A percentile compares a stretch with the other conserved stretches of the same genome.
Conservation (phyloP, 306 rosid genomes). For the Lagenaria siceraria region DNA sequence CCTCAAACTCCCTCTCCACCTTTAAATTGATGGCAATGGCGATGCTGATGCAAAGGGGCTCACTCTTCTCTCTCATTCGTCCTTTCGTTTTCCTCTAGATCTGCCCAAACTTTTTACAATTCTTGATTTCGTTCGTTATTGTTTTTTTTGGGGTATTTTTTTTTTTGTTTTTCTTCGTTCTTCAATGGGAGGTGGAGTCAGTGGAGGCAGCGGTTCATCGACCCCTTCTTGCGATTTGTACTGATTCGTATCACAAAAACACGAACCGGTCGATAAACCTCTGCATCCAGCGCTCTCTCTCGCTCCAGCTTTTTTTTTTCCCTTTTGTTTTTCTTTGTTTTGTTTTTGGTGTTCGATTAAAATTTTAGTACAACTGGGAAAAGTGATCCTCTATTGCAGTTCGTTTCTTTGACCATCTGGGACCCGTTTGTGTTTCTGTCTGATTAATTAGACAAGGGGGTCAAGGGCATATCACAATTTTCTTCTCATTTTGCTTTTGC, state of each 20-base stretch:
- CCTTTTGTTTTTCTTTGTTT: neutral
- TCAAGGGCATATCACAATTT: neutral
- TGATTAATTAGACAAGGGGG: neutral
- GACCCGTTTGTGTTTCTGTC: constrained; percentile 1
- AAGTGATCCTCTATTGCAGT: neutral
- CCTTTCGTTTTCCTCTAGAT: neutral
- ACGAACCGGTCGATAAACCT: constrained; percentile 99
- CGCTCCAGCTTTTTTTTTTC: neutral
- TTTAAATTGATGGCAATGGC: constrained; percentile 1
- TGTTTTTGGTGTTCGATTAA: neutral
- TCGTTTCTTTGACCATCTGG: neutral
- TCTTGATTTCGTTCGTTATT: neutral
- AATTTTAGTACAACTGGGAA: neutral
- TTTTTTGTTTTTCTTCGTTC: neutral
- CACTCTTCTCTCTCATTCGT: neutral
- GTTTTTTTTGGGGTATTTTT: neutral
- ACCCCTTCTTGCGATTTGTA: constrained; percentile 81
- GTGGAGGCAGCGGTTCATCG: constrained; percentile 99
- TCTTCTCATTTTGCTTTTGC: neutral
- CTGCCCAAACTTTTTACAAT: neutral
- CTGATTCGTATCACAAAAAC: constrained; percentile 39
- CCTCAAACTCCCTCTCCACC: neutral
- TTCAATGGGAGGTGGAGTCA: constrained; percentile 39
- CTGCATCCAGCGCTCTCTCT: constrained; percentile 98
- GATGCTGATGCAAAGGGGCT: neutral